Percentiles rank a stretch among this genome's conserved stretches.
Evolutionary conservation across 2,329 filamentous ascomycete genomes (phyloP).

Genomic region (Alternaria tenuissima): DNA sequence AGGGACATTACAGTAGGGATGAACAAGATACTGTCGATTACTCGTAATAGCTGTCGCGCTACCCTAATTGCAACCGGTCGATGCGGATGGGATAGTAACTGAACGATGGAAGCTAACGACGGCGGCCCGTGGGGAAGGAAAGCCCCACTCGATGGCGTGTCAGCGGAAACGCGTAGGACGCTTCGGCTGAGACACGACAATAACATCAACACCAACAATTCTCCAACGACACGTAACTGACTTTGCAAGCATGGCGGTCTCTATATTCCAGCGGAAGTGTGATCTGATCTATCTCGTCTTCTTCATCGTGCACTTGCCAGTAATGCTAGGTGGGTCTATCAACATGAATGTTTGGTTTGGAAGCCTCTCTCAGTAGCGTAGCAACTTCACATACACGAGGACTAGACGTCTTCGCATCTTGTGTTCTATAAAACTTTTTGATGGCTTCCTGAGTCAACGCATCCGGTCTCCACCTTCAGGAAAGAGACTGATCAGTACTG

Average conservation of each 20-base stretch:
- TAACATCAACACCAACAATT: slow-evolving; percentile 7
- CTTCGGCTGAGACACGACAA: background rate
- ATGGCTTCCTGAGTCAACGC: background rate
- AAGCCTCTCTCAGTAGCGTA: background rate
- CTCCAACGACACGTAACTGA: background rate
- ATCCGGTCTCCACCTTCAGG: background rate
- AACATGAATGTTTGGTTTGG: background rate
- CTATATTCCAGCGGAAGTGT: slow-evolving; percentile 51
- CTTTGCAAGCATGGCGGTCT: slow-evolving; percentile 30
- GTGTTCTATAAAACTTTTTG: background rate
- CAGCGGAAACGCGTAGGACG: slow-evolving; percentile 1
- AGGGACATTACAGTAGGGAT: background rate
- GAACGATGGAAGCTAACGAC: background rate
- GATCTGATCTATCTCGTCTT: slow-evolving; percentile 65
- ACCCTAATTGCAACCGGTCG: background rate
- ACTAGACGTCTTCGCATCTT: background rate
- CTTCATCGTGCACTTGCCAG: slow-evolving; percentile 68
- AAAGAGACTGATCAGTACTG: background rate
- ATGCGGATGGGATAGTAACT: background rate
- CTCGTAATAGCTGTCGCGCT: background rate
- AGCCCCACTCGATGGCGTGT: background rate
- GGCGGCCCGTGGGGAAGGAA: background rate
- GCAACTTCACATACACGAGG: background rate
- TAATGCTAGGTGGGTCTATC: slow-evolving; percentile 64
- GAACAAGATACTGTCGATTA: background rate